These are phyloP conservation scores for Ophiostoma montium DNA, from an alignment of 2,329 filamentous ascomycete species.

Conservation along the genomic window DNA sequence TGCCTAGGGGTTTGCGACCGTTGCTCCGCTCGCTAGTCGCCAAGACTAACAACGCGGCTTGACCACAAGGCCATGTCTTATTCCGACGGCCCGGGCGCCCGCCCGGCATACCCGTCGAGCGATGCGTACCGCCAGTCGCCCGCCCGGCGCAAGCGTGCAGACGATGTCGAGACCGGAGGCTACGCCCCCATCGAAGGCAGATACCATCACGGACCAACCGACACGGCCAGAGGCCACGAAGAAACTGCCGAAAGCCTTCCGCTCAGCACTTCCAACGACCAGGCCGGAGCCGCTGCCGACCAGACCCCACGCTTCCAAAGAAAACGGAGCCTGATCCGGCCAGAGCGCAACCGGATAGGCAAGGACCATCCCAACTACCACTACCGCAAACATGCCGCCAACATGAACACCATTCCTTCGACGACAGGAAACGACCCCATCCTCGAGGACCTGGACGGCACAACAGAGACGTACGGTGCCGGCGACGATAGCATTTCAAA, in stretches of 20 bases:
- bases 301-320: slow-evolving; percentile 35
- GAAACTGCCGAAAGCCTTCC: slow-evolving; percentile 40
- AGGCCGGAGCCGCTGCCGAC: slow-evolving; percentile 7
- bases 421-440: slow-evolving; percentile 86
- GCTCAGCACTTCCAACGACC: slow-evolving; percentile 34
- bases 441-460: slow-evolving; percentile 60
- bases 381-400: slow-evolving; percentile 86
- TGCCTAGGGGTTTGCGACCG: neutral
- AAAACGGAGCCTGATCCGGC: slow-evolving; percentile 79
- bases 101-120: slow-evolving; percentile 45
- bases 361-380: slow-evolving; percentile 87
- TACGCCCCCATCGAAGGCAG: slow-evolving; percentile 29
- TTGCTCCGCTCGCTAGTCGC: neutral
- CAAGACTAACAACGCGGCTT: neutral
- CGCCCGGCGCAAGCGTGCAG: slow-evolving; percentile 48
- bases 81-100: slow-evolving; percentile 49
- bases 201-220: slow-evolving; percentile 42
- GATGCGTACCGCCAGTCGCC: slow-evolving; percentile 54
- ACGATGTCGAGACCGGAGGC: slow-evolving; percentile 55
- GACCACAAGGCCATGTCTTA: slow-evolving; percentile 40
- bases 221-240: slow-evolving; percentile 40
- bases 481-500: slow-evolving; percentile 26
- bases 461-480: slow-evolving; percentile 23
- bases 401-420: slow-evolving; percentile 82
- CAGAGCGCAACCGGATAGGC: slow-evolving; percentile 75